Conservation (phyloP, 1,284 basidiomycete species). For the Trametes versicolor region DNA sequence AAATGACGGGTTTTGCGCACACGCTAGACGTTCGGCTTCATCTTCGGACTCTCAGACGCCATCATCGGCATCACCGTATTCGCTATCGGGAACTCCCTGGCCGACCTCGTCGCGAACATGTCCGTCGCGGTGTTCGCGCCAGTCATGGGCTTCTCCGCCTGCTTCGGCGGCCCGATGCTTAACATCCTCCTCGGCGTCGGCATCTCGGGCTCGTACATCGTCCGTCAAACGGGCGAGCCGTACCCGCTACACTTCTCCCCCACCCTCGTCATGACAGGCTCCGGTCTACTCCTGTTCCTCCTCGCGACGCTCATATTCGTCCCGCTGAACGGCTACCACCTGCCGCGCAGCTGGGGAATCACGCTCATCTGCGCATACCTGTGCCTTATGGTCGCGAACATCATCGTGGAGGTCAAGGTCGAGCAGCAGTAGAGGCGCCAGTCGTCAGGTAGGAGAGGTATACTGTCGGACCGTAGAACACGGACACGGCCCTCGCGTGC, state of each 20-base stretch:
- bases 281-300: constrained; percentile 82
- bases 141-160: constrained; percentile 93
- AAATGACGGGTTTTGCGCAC: background rate
- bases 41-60: constrained; percentile 96
- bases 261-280: constrained; percentile 85
- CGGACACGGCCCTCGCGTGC: background rate
- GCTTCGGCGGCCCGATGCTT: constrained; percentile 96
- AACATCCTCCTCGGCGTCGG: constrained; percentile 95
- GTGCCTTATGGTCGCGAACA: constrained; percentile 76
- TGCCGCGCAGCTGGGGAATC: constrained; percentile 84
- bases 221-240: constrained; percentile 64
- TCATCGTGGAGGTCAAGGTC: constrained; percentile 72
- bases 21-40: constrained; percentile 85
- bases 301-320: constrained; percentile 85
- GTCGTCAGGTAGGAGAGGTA: background rate
- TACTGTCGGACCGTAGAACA: background rate
- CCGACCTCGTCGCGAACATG: constrained; percentile 97
- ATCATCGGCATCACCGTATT: constrained; percentile 98
- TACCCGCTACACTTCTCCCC: constrained; percentile 82
- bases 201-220: constrained; percentile 81
- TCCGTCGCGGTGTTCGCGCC: constrained; percentile 90
- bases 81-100: constrained; percentile 95
- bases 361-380: constrained; percentile 82
- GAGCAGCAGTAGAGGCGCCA: constrained; percentile 3
- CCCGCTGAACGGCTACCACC: constrained; percentile 84